These are phyloP conservation scores for Arabidopsis thaliana DNA, from an alignment of 345 rosid species.

Conservation along the genomic window DNA sequence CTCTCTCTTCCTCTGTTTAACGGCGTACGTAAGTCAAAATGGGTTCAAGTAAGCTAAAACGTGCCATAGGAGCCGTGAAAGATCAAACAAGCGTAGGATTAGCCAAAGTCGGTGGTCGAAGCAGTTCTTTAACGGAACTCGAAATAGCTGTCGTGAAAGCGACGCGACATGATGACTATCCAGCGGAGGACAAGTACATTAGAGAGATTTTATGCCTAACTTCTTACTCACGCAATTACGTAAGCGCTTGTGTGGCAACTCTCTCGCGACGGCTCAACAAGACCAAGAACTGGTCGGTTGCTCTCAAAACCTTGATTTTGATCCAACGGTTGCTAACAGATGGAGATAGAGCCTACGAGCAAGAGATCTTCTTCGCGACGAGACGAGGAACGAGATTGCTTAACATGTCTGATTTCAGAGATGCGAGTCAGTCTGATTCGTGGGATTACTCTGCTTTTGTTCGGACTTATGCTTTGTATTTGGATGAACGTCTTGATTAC, in stretches of 20 bases:
- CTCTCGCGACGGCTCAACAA: constrained; percentile 64
- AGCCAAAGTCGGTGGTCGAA: constrained; percentile 67
- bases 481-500: constrained; percentile 77
- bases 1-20: constrained; percentile 16
- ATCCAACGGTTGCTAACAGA: constrained; percentile 64
- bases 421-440: constrained; percentile 53
- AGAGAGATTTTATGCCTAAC: constrained; percentile 57
- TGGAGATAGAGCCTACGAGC: constrained; percentile 73
- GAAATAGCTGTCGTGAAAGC: constrained; percentile 57
- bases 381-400: constrained; percentile 79
- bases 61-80: constrained; percentile 56
- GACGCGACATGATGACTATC: constrained; percentile 80
- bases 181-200: constrained; percentile 67
- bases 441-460: constrained; percentile 93
- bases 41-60: constrained; percentile 44
- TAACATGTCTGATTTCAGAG: constrained; percentile 83
- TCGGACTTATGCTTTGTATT: constrained; percentile 70
- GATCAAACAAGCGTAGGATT: constrained; percentile 54
- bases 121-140: constrained; percentile 33
- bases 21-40: constrained; percentile 25
- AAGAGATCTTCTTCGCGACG: constrained; percentile 81
- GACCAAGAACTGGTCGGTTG: constrained; percentile 69
- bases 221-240: constrained; percentile 62
- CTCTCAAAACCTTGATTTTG: constrained; percentile 72
- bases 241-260: constrained; percentile 55